Conservation (phyloP, 2,329 filamentous ascomycete species). For the Cladosporium austrohemisphaericum region DNA sequence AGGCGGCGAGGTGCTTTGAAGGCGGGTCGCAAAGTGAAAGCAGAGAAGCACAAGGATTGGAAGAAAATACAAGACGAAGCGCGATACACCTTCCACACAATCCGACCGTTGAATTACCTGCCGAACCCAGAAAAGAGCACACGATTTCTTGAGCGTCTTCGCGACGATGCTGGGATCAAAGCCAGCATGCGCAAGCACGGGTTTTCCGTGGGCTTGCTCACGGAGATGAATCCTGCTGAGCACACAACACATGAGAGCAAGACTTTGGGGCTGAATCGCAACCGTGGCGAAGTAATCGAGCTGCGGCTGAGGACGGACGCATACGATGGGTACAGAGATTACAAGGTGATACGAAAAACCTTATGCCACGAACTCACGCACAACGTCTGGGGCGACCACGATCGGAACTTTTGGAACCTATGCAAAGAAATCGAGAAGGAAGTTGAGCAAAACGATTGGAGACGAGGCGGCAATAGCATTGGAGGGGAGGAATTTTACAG, state of each 20-base stretch:
- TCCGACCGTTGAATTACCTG: constrained; percentile 73
- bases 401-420: constrained; percentile 83
- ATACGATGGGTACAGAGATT: constrained; percentile 90
- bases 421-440: constrained; percentile 84
- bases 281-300: constrained; percentile 85
- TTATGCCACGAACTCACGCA: constrained; percentile 94
- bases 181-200: constrained; percentile 77
- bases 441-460: constrained; percentile 78
- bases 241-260: constrained; percentile 80
- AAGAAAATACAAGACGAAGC: constrained; percentile 54
- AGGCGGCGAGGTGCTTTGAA: constrained; percentile 37
- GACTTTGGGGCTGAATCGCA: constrained; percentile 82
- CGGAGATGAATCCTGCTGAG: constrained; percentile 88
- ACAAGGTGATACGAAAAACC: constrained; percentile 84
- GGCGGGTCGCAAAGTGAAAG: constrained; percentile 36
- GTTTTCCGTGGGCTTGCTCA: constrained; percentile 80
- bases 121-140: constrained; percentile 69
- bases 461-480: constrained; percentile 62
- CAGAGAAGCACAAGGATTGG: constrained; percentile 39
- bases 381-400: constrained; percentile 81
- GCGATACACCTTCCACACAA: constrained; percentile 74
- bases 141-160: constrained; percentile 69
- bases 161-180: constrained; percentile 79
- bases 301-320: constrained; percentile 86
- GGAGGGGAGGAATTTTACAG: constrained; percentile 58